Percentiles rank a stretch among this genome's conserved stretches.
Conservation (phyloP, 2,329 filamentous ascomycete species). For the Leptographium galeiforme region DNA sequence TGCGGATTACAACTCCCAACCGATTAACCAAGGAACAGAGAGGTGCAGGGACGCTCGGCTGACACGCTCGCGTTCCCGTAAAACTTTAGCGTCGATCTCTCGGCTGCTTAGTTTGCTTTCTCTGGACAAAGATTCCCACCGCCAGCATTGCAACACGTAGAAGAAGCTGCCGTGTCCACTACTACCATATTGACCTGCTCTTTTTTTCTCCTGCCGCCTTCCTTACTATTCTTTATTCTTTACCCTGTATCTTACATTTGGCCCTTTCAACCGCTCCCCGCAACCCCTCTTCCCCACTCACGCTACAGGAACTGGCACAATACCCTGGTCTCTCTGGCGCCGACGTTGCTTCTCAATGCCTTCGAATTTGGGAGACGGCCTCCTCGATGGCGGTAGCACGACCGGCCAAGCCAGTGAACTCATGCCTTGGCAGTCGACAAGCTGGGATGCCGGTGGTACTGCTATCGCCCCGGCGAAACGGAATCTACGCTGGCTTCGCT, state of each 20-base stretch:
- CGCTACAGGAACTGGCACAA: background rate
- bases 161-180: background rate
- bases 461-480: constrained; percentile 2
- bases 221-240: background rate
- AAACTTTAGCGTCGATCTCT: background rate
- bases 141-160: background rate
- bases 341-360: background rate
- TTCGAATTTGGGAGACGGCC: constrained; percentile 2
- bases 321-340: too few relatives aligned
- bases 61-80: background rate
- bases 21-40: background rate
- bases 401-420: constrained; percentile 1
- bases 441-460: background rate
- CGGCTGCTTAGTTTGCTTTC: background rate
- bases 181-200: background rate
- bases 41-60: background rate
- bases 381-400: constrained; percentile 1
- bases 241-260: background rate
- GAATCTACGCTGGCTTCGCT: constrained; percentile 12
- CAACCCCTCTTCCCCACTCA: background rate
- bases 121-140: background rate
- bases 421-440: background rate
- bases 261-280: background rate
- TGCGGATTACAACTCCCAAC: too few relatives aligned
- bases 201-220: background rate